Conservation (phyloP, 129 eudicot species). For the Silybum marianum region DNA sequence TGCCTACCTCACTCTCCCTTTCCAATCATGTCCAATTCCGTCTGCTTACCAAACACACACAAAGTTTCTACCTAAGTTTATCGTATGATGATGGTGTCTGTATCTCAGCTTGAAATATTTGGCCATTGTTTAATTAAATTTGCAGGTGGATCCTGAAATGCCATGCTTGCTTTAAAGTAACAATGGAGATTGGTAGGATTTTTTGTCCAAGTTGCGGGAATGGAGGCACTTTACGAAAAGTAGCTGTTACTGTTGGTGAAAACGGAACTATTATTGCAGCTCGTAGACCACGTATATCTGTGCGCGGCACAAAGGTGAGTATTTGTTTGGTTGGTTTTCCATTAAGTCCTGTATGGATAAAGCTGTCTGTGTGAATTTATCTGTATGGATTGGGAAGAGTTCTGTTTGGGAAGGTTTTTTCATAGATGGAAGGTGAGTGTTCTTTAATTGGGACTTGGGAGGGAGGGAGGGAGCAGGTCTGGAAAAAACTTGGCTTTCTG, state of each 20-base stretch:
- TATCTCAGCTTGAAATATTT: background rate
- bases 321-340: too few relatives aligned
- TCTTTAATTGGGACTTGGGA: too few relatives aligned
- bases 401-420: too few relatives aligned
- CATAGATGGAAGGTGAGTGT: too few relatives aligned
- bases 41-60: background rate
- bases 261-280: constrained; percentile 78
- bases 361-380: too few relatives aligned
- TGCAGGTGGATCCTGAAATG: constrained; percentile 92
- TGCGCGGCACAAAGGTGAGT: constrained; percentile 89
- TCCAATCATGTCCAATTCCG: background rate
- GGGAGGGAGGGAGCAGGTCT: too few relatives aligned
- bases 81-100: background rate
- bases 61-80: too few relatives aligned
- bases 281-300: constrained; percentile 72
- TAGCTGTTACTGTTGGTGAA: constrained; percentile 95
- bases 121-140: constrained; percentile 14
- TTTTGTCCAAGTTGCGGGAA: constrained; percentile 96
- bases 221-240: constrained; percentile 94
- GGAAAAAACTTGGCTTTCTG: too few relatives aligned
- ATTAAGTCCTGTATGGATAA: too few relatives aligned
- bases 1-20: background rate
- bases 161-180: constrained; percentile 93
- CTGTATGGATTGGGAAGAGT: too few relatives aligned
- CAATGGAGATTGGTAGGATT: constrained; percentile 79